These are phyloP conservation scores for Pneumocystis jirovecii DNA, from an alignment of 1,139 yeast species.

Conservation along the genomic window DNA sequence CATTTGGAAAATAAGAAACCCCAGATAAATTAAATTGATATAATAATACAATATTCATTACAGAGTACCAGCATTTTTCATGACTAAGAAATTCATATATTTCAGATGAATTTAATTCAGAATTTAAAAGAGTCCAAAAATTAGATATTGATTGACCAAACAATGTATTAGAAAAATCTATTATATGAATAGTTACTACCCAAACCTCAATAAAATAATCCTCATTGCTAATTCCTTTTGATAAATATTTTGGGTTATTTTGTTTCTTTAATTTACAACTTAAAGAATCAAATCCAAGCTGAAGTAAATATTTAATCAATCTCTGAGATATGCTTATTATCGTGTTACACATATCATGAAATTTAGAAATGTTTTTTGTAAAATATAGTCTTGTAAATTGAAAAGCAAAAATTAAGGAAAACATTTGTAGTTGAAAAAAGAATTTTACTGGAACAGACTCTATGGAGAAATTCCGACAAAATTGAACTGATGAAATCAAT, in stretches of 20 bases:
- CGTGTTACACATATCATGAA: neutral
- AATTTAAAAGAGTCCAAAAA: conserved; percentile 3
- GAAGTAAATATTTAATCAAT: neutral
- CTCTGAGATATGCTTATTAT: neutral
- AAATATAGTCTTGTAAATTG: neutral
- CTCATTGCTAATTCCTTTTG: neutral
- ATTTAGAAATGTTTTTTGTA: neutral
- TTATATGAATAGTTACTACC: neutral
- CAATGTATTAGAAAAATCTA: neutral
- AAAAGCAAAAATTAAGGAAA: neutral
- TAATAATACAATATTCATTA: conserved; percentile 13
- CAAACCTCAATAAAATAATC: neutral
- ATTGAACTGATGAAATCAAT: neutral
- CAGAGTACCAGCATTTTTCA: conserved; percentile 14
- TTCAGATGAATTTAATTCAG: neutral
- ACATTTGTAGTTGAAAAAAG: neutral
- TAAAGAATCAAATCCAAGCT: neutral
- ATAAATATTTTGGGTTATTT: neutral
- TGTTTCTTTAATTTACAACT: neutral
- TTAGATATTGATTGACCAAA: neutral
- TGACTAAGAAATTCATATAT: neutral
- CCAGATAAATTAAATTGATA: conserved; percentile 13
- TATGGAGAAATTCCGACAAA: neutral
- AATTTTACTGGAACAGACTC: neutral
- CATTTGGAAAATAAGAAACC: neutral